A percentile compares a stretch with the other conserved stretches of the same genome.
These are phyloP conservation scores for Phytophthora gonapodyides DNA, from an alignment of 352 stramenopile species.

Conservation along the genomic window DNA sequence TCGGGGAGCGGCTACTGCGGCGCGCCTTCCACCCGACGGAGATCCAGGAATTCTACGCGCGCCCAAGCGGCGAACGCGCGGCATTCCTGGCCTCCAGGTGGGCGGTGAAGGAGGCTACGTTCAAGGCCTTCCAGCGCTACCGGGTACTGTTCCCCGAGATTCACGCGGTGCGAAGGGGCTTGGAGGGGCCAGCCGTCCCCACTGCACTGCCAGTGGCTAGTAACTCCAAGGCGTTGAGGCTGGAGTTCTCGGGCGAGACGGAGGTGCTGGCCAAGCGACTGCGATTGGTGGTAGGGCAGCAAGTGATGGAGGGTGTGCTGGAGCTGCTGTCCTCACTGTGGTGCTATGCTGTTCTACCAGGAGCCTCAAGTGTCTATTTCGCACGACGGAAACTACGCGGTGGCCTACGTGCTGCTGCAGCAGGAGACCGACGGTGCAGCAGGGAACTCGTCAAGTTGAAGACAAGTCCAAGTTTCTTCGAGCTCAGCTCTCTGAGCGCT, in stretches of 20 bases:
- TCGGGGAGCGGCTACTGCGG: slow-evolving; percentile 66
- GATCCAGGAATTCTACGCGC: slow-evolving; percentile 63
- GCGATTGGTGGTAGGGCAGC: slow-evolving; percentile 44
- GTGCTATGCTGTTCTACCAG: slow-evolving; percentile 30
- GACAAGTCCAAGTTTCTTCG: neutral
- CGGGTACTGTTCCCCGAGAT: slow-evolving; percentile 85
- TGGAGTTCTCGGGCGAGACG: slow-evolving; percentile 71
- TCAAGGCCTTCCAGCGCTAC: slow-evolving; percentile 83
- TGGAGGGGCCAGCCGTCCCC: slow-evolving; percentile 2
- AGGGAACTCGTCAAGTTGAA: neutral
- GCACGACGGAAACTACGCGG: slow-evolving; percentile 82
- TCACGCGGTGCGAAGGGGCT: slow-evolving; percentile 24
- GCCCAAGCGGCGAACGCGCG: slow-evolving; percentile 37
- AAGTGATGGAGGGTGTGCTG: neutral
- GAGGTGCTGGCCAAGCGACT: slow-evolving; percentile 56
- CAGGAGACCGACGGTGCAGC: slow-evolving; percentile 31
- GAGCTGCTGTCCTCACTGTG: neutral
- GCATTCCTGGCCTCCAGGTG: slow-evolving; percentile 80
- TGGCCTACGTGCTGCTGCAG: slow-evolving; percentile 80
- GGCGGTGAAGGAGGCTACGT: slow-evolving; percentile 84
- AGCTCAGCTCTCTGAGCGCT: slow-evolving; percentile 3
- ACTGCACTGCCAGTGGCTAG: slow-evolving; percentile 40
- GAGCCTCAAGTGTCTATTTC: slow-evolving; percentile 74
- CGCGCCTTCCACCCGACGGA: slow-evolving; percentile 68
- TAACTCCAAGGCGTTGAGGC: slow-evolving; percentile 42